Base-by-base conservation (phyloP, 371 early-diverging fungal species). In the Actinomucor elegans region DNA sequence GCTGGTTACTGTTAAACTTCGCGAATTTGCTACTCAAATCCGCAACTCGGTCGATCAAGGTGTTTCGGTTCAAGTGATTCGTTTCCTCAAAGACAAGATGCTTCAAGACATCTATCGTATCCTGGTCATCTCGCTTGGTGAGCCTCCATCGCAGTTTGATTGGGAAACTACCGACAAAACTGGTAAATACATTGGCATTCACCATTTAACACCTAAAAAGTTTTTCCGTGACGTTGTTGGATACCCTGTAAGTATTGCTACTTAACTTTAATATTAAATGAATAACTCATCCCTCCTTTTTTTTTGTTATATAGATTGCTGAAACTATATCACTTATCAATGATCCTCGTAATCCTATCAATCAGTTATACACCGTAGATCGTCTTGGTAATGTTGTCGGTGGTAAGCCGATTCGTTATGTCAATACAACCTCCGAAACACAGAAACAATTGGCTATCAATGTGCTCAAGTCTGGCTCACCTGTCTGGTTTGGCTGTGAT, bases 401-500 rank as follows among this genome's bases (percentile, higher is more conserved):
- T 27, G 89, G 88, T n/a, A 55, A 62, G 12, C 79, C 73, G 14
- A 79, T 91, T 44, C 84, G 81, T 46, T 88, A 91, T 49, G 71
- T 91, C 43, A 91, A 91, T 57, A 71, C 86, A 9, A 56, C 70
- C 0, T 64, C 83, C 6, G 75, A 74, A 0, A 72, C 69, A 27
- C 61, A 90, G 40, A 90, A 91, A 74, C 52, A 69, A 14, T 65
- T 85, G 11, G 86, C 88, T 0, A 66, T 84, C 42, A 65, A 76
- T 21, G 81, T 78, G 28, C 66, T 91, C 36, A 77, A 80, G 43
- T 64, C 75, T 2, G 86, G 85, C 21, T 65, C 71, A 4, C 90
- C 92, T 4, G 90, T 91, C 5, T 91, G 91, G 92, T 91, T 91
- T 55, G 91, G 91, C 5, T 87, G 88, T 38, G 90, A 91, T 67